These are phyloP conservation scores for Solanum aculeatissimum DNA, from an alignment of 305 asterid genomes.

Conservation along the genomic window DNA sequence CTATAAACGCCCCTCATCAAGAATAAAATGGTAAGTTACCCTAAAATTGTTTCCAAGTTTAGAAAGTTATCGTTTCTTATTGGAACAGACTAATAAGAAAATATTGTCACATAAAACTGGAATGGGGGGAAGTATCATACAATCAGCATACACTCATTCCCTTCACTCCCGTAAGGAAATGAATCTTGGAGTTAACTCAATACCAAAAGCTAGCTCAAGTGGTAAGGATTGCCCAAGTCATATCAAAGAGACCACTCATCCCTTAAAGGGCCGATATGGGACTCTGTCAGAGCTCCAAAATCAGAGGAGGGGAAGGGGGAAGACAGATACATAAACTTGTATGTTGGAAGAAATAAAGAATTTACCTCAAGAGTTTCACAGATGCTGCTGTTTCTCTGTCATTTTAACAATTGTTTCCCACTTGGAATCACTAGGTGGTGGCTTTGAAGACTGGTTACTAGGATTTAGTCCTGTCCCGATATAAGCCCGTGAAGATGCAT, in stretches of 20 bases:
- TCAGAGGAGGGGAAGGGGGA: not conserved
- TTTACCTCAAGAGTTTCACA: conserved; percentile 21
- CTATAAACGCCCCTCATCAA: not conserved
- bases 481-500: conserved; percentile 10
- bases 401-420: conserved; percentile 45
- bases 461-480: conserved; percentile 12
- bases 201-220: not conserved
- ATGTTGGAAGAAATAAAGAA: not conserved
- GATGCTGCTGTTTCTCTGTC: conserved; percentile 22
- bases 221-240: not conserved
- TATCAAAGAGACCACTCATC: not conserved
- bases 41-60: not conserved
- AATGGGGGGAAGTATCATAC: not conserved
- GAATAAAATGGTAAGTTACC: not conserved
- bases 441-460: conserved; percentile 19
- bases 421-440: conserved; percentile 19
- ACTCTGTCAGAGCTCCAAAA: not conserved
- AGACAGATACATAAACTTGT: not conserved
- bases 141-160: not conserved
- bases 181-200: not conserved
- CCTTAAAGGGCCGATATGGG: not conserved
- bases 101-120: not conserved
- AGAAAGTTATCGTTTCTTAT: not conserved
- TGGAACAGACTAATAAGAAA: not conserved
- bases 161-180: not conserved